Base-by-base conservation (phyloP, 139 green algal species). In the Closterium sp. region DNA sequence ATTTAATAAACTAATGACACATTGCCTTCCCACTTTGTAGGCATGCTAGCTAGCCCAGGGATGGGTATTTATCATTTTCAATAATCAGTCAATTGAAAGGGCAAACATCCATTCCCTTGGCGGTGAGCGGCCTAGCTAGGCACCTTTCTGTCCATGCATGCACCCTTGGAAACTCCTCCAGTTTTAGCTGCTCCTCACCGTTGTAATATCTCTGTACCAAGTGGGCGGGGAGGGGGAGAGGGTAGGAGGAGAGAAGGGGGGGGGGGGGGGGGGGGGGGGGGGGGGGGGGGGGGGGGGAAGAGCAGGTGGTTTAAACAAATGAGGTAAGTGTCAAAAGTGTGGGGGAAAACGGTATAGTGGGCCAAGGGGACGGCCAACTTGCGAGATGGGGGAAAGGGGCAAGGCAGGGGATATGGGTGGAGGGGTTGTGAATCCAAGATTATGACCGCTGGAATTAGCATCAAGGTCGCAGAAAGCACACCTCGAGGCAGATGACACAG, bases 101-200 rank as follows among this genome's bases (percentile, higher is more conserved):
- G 90, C 42, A 92, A n/a, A 92, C 90, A 90, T 28, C 1, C 70
- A 92, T 88, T 38, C 90, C 90, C 73, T 92, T 92, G 21, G 90
- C 90, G 6, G 90, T 92, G 29, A 73, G 29, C 0, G 90, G 90
- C 73, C 90, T 10, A 17, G 22, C 70, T 38, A 29, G 27, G 34
- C 90, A 92, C 24, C 90, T 45, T 28, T 91, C 45, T 9, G 50
- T 86, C 90, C 90, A 92, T 4, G 34, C 38, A 9, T 90, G 24
- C 22, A 92, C 42, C 24, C 3, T 91, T 27, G 90, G 90, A 21
- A 92, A 92, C 31, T 31, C 90, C 89, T 34, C 31, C 86, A 70
- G 31, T 24, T 27, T 34, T 0, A 70, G 31, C 86, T 34, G 31
- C 86, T 34, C 86, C 31, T 34, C 31, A 17, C 31, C 86, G 1